These are phyloP conservation scores for Zasmidium angulare DNA, from an alignment of 2,329 filamentous ascomycete genomes.

Conservation along the genomic window DNA sequence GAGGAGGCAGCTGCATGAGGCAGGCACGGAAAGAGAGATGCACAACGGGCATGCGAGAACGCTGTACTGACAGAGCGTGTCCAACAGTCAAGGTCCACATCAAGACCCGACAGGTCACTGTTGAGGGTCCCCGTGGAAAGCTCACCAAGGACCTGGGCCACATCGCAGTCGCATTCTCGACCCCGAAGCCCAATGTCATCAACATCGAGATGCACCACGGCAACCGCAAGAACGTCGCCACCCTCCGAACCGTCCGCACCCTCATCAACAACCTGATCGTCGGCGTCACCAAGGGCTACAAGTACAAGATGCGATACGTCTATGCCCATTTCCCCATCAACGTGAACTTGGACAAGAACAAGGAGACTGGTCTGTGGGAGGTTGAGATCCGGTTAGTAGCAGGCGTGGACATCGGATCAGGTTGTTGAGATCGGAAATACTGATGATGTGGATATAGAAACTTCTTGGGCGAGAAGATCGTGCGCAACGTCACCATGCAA, in stretches of 20 bases:
- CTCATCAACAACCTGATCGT: constrained; percentile 99
- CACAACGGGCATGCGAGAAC: constrained; percentile 5
- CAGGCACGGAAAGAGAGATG: not conserved
- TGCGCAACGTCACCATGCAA: constrained; percentile 87
- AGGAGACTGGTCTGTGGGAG: constrained; percentile 80
- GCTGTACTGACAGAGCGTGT: constrained; percentile 21
- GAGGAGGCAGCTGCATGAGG: not conserved
- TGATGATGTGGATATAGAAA: constrained; percentile 59
- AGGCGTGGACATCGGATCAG: not conserved
- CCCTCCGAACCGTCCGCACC: constrained; percentile 95
- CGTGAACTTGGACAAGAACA: constrained; percentile 97
- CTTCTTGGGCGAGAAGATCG: constrained; percentile 99
- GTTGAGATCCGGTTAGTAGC: constrained; percentile 95
- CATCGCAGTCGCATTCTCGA: constrained; percentile 91
- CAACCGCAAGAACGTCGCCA: constrained; percentile 94
- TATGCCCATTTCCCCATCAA: constrained; percentile 99
- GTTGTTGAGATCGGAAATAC: constrained; percentile 1
- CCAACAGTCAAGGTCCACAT: constrained; percentile 89
- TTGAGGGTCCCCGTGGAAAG: constrained; percentile 97
- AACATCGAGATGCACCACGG: constrained; percentile 99
- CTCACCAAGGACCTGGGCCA: constrained; percentile 96
- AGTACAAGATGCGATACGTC: constrained; percentile 99
- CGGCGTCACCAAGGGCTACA: constrained; percentile 98
- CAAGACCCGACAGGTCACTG: constrained; percentile 93
- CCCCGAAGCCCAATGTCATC: constrained; percentile 81